Conservation (phyloP, 495 filamentous ascomycete species). For the Acidomyces sp. region DNA sequence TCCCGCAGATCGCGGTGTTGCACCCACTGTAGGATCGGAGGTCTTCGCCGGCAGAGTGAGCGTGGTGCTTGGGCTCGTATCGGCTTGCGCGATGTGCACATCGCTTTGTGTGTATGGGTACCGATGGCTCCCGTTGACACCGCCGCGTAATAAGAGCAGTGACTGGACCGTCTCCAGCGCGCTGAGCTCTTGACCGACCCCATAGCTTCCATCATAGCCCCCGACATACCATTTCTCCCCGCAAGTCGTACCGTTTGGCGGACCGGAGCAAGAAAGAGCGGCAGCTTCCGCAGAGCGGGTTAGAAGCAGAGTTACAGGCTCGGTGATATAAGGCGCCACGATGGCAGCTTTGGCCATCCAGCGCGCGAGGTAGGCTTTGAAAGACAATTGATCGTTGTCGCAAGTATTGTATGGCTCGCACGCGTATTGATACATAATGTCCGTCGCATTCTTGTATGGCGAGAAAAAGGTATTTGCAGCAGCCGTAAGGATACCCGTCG, state of each 20-base stretch:
- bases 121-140: neutral
- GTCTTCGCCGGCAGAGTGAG: constrained; percentile 4
- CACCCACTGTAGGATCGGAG: no score
- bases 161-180: constrained; percentile 54
- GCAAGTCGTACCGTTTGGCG: constrained; percentile 26
- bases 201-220: constrained; percentile 29
- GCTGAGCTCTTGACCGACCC: constrained; percentile 55
- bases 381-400: constrained; percentile 32
- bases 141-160: constrained; percentile 9
- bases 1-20: no score
- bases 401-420: constrained; percentile 31
- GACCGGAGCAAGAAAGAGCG: constrained; percentile 33
- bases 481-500: constrained; percentile 21
- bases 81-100: neutral
- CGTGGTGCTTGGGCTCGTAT: neutral
- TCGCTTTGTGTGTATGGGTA: constrained; percentile 1
- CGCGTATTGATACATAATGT: constrained; percentile 33
- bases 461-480: constrained; percentile 24
- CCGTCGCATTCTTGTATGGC: constrained; percentile 26
- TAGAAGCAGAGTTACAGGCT: constrained; percentile 23
- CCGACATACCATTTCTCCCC: constrained; percentile 30
- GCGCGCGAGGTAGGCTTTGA: constrained; percentile 36
- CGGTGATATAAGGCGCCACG: constrained; percentile 29
- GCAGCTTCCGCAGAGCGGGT: constrained; percentile 29
- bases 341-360: constrained; percentile 32